Conservation (phyloP, 305 asterid genomes). For the Fraxinus baroniana region DNA sequence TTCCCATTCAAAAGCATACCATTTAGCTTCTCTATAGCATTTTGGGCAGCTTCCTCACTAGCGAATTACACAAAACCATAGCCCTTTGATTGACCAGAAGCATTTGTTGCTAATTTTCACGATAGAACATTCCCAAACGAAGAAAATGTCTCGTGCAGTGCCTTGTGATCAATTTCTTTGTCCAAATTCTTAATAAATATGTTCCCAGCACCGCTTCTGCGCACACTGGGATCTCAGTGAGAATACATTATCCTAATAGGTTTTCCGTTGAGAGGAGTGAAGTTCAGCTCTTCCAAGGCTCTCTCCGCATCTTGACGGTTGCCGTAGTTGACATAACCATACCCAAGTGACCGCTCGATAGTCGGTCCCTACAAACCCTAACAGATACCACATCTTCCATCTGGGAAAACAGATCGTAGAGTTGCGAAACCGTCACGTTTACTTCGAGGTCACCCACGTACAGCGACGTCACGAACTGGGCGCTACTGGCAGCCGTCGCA, state of each 20-base stretch:
- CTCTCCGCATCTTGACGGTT: conserved; percentile 80
- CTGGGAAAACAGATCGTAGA: conserved; percentile 84
- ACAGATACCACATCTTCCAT: conserved; percentile 87
- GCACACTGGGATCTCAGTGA: conserved; percentile 64
- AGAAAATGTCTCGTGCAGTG: conserved; percentile 86
- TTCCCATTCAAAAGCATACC: conserved; percentile 96
- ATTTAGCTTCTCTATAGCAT: conserved; percentile 83
- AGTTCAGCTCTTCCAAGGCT: conserved; percentile 63
- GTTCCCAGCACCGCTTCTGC: conserved; percentile 78
- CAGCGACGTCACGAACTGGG: conserved; percentile 77
- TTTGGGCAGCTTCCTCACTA: conserved; percentile 79
- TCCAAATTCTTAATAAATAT: conserved; percentile 96
- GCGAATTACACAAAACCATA: conserved; percentile 93
- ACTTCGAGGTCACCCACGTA: conserved; percentile 90
- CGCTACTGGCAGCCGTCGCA: conserved; percentile 38
- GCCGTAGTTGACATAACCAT: conserved; percentile 86
- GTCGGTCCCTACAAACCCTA: conserved; percentile 92
- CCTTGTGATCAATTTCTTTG: conserved; percentile 96
- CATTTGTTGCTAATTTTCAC: conserved; percentile 86
- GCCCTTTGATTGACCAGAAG: conserved; percentile 84
- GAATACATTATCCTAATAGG: conserved; percentile 71
- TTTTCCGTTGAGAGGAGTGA: conserved; percentile 74
- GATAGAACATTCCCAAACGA: conserved; percentile 78
- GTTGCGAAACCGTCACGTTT: conserved; percentile 83
- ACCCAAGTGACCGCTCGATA: conserved; percentile 78